Conservation (phyloP, 2,329 filamentous ascomycete species). For the Sclerotinia glacialis region DNA sequence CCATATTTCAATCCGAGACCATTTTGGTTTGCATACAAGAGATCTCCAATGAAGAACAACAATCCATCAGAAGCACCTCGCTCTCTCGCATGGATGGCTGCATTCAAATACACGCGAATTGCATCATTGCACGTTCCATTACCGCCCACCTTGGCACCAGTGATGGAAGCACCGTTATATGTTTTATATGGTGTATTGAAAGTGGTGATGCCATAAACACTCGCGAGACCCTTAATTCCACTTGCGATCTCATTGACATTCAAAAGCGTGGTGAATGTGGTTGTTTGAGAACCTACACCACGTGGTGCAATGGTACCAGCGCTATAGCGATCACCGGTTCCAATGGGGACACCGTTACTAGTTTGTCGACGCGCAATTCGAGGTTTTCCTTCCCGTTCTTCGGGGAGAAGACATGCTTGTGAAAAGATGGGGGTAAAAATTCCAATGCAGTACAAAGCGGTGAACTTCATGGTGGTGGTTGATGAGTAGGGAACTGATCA, state of each 20-base stretch:
- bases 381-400: constrained; percentile 38
- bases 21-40: constrained; percentile 52
- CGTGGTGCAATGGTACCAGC: constrained; percentile 43
- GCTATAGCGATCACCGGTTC: constrained; percentile 45
- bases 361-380: constrained; percentile 26
- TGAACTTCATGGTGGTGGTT: constrained; percentile 29
- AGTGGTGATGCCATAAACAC: constrained; percentile 42
- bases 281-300: constrained; percentile 44
- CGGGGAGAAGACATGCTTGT: constrained; percentile 42
- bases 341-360: constrained; percentile 40
- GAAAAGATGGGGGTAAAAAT: constrained; percentile 26
- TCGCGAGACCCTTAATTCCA: constrained; percentile 44
- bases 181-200: constrained; percentile 46
- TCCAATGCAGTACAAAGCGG: constrained; percentile 25
- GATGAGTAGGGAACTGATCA: neutral
- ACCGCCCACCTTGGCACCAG: constrained; percentile 46
- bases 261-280: constrained; percentile 43
- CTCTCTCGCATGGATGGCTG: constrained; percentile 56
- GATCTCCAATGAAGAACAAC: constrained; percentile 56
- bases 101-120: constrained; percentile 52
- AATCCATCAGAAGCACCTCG: constrained; percentile 55
- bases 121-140: constrained; percentile 42
- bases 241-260: constrained; percentile 45
- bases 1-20: constrained; percentile 52
- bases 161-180: constrained; percentile 43